These are phyloP conservation scores for Yamadazyma jaroonii DNA, from an alignment of 1,139 yeast genomes.

Conservation along the genomic window DNA sequence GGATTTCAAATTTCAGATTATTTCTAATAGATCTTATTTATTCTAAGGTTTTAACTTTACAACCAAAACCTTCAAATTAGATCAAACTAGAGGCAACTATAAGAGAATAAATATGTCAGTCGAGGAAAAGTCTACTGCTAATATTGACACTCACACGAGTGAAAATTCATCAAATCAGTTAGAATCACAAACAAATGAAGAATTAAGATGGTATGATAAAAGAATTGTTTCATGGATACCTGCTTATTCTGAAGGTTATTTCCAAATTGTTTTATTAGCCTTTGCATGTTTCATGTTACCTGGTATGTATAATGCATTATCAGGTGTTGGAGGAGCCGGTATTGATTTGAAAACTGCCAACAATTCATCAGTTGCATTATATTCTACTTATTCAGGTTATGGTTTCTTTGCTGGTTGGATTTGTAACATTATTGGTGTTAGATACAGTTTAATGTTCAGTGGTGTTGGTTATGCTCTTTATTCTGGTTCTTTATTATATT, in stretches of 20 bases:
- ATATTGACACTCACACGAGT: slow-evolving; percentile 14
- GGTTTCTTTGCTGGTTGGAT: slow-evolving; percentile 64
- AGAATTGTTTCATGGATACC: slow-evolving; percentile 24
- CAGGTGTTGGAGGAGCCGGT: slow-evolving; percentile 50
- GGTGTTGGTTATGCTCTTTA: slow-evolving; percentile 58
- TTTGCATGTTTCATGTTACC: slow-evolving; percentile 53
- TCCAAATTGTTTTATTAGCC: slow-evolving; percentile 43
- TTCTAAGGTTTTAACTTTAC: too few species aligned
- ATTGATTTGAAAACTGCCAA: slow-evolving; percentile 43
- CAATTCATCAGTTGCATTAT: slow-evolving; percentile 54
- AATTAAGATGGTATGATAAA: slow-evolving; percentile 43
- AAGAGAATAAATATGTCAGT: slow-evolving; percentile 12
- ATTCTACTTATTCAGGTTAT: slow-evolving; percentile 54
- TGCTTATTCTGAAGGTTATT: slow-evolving; percentile 41
- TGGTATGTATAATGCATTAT: slow-evolving; percentile 57
- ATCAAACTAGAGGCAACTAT: too few species aligned
- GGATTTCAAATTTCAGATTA: too few species aligned
- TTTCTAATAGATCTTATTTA: too few species aligned
- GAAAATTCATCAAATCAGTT: slow-evolving; percentile 16
- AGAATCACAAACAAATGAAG: slow-evolving; percentile 25
- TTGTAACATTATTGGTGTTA: slow-evolving; percentile 52
- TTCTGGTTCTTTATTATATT: slow-evolving; percentile 51
- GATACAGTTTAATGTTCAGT: slow-evolving; percentile 49
- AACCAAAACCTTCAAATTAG: too few species aligned
- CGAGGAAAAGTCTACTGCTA: slow-evolving; percentile 14